Conservation (phyloP, 495 filamentous ascomycete genomes). For the Penicillium mononematosum region DNA sequence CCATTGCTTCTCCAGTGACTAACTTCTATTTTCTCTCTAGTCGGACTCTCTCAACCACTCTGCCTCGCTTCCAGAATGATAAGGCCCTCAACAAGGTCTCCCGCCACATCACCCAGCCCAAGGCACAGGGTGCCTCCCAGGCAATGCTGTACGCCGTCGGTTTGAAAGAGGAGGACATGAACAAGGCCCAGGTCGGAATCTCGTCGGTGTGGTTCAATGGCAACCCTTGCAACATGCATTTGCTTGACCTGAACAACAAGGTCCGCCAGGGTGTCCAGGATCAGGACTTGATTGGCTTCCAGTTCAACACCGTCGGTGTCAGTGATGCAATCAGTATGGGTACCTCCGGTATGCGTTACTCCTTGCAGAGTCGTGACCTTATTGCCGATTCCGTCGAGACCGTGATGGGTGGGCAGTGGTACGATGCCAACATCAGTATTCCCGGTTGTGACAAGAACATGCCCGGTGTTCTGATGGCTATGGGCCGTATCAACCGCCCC, state of each 20-base stretch:
- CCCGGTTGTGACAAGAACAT: constrained; percentile 99
- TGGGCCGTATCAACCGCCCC: constrained; percentile 92
- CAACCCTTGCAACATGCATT: constrained; percentile 99
- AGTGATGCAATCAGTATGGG: constrained; percentile 63
- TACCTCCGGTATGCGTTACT: constrained; percentile 83
- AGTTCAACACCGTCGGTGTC: constrained; percentile 98
- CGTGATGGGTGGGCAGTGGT: constrained; percentile 98
- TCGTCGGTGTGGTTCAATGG: constrained; percentile 87
- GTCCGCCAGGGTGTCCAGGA: constrained; percentile 82
- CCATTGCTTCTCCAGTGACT: constrained; percentile 14
- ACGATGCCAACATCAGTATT: constrained; percentile 96
- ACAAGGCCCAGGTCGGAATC: constrained; percentile 94
- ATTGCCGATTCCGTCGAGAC: constrained; percentile 99
- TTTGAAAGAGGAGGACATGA: constrained; percentile 76
- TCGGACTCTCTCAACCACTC: constrained; percentile 50
- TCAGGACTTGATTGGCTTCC: constrained; percentile 76
- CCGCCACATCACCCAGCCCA: constrained; percentile 83
- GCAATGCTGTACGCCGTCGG: constrained; percentile 98
- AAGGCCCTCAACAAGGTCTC: constrained; percentile 76
- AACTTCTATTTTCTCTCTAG: constrained; percentile 26
- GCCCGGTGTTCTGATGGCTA: constrained; percentile 97
- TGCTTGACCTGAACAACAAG: constrained; percentile 78
- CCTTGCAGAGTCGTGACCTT: constrained; percentile 87
- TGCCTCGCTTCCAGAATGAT: constrained; percentile 42
- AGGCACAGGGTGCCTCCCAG: constrained; percentile 95